These are phyloP conservation scores for Metschnikowia cerradonensis DNA, from an alignment of 805 yeast species.

Conservation along the genomic window DNA sequence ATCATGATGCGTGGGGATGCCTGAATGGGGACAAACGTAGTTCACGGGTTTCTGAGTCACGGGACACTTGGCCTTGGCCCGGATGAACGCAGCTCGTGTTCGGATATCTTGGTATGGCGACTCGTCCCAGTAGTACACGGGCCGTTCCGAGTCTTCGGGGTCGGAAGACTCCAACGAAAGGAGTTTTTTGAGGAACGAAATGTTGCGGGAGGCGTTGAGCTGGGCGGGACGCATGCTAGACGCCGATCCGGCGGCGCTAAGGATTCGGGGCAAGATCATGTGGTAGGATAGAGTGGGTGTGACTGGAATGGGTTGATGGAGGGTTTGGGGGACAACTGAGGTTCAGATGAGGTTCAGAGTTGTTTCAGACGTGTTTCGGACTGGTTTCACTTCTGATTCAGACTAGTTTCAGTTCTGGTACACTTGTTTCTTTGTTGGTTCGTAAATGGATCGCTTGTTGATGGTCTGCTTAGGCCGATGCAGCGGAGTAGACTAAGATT, in stretches of 20 bases:
- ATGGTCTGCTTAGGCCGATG: background rate
- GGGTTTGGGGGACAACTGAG: no score
- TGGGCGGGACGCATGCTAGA: background rate
- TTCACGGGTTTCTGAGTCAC: conserved; percentile 77
- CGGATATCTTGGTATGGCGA: conserved; percentile 86
- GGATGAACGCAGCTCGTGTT: conserved; percentile 85
- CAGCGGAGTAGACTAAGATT: background rate
- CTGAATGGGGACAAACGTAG: conserved; percentile 88
- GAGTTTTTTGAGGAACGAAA: conserved; percentile 37
- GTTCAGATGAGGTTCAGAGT: no score
- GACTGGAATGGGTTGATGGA: no score
- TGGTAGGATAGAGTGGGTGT: no score
- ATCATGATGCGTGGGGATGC: conserved; percentile 94
- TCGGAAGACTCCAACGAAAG: conserved; percentile 33
- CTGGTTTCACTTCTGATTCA: no score
- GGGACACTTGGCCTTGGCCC: conserved; percentile 86
- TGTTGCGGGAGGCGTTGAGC: conserved; percentile 1
- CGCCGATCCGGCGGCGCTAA: conserved; percentile 3
- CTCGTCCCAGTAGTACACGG: conserved; percentile 75
- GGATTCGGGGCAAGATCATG: conserved; percentile 2
- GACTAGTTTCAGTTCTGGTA: no score
- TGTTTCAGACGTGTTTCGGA: no score
- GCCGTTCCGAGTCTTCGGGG: conserved; percentile 25
- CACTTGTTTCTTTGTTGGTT: background rate
- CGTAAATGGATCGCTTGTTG: background rate